Evolutionary conservation across 257 asterid genomes (phyloP), one percentile per base, ranked within the genome.

Genomic region (Linderniella brevidens): DNA sequence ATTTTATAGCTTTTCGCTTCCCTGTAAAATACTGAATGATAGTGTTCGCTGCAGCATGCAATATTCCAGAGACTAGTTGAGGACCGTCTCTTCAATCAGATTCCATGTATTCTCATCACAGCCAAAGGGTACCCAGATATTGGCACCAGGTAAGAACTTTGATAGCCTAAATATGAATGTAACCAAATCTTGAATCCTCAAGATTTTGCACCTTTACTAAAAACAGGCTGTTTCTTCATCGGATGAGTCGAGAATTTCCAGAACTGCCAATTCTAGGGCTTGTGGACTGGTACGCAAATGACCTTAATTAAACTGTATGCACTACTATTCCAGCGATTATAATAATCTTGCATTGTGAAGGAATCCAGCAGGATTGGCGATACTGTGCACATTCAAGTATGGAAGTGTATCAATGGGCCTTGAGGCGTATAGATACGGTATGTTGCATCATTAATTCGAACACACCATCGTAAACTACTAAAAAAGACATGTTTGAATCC

Each of bases 91-190:
- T 84, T 84, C 82, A 78, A 79, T 58, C 90, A 62, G 53, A 80
- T 80, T 25, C 98, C 98, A 0, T 66, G 90, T 58, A 84, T 88
- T 66, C 69, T 88, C 64, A 74, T 88, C 52, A 88, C 95, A 9
- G 98, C 94, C 51, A 88, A 78, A 72, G 98, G 98, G 36, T 88
- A 78, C 58, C 98, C 95, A 48, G 98, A 84, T 59, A 88, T 88
- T 44, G 92, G 85, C 48, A 88, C 98, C 37, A 80, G 98, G 97
- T 76, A 53, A 38, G 32, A 25, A 25, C 32, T 25, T 25, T 25
- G 32, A 25, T 25, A 3, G 4, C 32, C n/a, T n/a, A n/a, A n/a
- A n/a, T 25, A 25, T 25, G 6, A 25, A n/a, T n/a, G 32, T 25
- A 25, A 6, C 32, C 32, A 25, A 6, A 25, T 25, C 6, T 25